Conservation (phyloP, 345 rosid genomes). For the Draba incana region DNA sequence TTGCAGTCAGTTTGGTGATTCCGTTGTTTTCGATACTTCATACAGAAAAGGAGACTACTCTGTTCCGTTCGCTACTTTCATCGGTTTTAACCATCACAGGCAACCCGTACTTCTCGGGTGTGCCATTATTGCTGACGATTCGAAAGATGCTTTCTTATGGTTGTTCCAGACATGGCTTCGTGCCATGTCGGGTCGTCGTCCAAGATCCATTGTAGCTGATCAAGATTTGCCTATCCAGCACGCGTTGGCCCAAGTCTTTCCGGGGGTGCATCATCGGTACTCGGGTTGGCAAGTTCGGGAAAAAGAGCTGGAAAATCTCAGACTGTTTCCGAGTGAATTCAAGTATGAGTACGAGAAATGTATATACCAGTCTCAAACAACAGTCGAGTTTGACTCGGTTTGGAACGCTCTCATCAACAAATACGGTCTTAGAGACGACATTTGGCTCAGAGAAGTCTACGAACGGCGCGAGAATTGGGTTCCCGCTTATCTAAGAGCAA, state of each 20-base stretch:
- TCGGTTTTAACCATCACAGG: slow-evolving; percentile 88
- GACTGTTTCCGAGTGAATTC: slow-evolving; percentile 57
- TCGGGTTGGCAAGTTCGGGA: slow-evolving; percentile 75
- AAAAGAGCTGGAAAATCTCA: slow-evolving; percentile 65
- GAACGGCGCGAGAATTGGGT: slow-evolving; percentile 80
- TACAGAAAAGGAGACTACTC: slow-evolving; percentile 61
- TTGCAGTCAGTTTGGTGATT: slow-evolving; percentile 87
- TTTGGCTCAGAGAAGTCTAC: slow-evolving; percentile 75
- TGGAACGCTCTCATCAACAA: slow-evolving; percentile 69
- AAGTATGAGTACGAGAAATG: slow-evolving; percentile 73
- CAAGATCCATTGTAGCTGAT: slow-evolving; percentile 79
- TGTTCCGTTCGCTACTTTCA: slow-evolving; percentile 79
- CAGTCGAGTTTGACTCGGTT: slow-evolving; percentile 59
- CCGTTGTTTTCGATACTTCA: slow-evolving; percentile 70
- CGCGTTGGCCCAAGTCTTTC: slow-evolving; percentile 72
- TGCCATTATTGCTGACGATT: slow-evolving; percentile 73
- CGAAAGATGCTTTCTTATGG: slow-evolving; percentile 75
- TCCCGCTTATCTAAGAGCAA: slow-evolving; percentile 65
- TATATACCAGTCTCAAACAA: slow-evolving; percentile 68
- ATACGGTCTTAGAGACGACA: slow-evolving; percentile 59
- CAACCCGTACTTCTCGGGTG: slow-evolving; percentile 91
- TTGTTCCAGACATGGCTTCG: slow-evolving; percentile 83
- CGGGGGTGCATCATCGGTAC: slow-evolving; percentile 73
- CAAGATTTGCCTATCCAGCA: slow-evolving; percentile 73
- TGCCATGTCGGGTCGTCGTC: slow-evolving; percentile 74